Evolutionary conservation across 2,329 filamentous ascomycete species (phyloP), one percentile per base, ranked within the genome.

Genomic region (Ilyonectria robusta): DNA sequence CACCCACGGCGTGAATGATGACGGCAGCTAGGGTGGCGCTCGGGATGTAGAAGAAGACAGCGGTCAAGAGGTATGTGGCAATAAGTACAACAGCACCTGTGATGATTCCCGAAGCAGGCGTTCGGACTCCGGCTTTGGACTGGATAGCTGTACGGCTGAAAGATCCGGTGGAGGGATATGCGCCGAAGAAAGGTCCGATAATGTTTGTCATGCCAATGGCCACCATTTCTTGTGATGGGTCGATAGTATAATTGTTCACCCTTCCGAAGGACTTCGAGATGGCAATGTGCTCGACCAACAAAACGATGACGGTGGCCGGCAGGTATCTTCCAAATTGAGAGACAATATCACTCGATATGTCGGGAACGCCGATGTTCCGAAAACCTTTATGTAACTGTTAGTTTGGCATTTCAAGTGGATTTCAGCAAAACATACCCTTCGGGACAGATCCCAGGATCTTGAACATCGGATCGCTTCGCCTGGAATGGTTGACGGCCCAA

Each of bases 141-240:
- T 98, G 97, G 83, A 98, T 98, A 59, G 96, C 95, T 31, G 96
- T 98, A 68, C 96, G 91, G 40, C 94, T 97, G 85, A 98, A 98
- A 3, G 96, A 98, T 1, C 96, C 96, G 2, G 95, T 99, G 0
- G 94, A 93, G 15, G 95, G 94, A 77, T 97, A 99, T 2, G 88
- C 96, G 57, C 95, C 96, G 3, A 98, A 86, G 83, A 98, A 97
- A 2, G 96, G 94, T 1, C 94, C 95, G 8, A 98, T 86, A 42
- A 98, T 85, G 78, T 98, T 98, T 40, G 92, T 92, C 29, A 98
- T 89, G 69, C 95, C 95, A 71, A 98, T 97, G 23, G 94, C 95
- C 53, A 99, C 93, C 82, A 99, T 88, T 79, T 99, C 95, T 79
- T 99, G 95, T 0, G 95, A 98, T 0, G 96, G 95, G 74, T 98